Percentiles rank a stretch among this genome's conserved stretches.
phyloP scores from a whole-genome alignment of 2,329 filamentous ascomycete species.

The Stemphylium vesicarium region DNA sequence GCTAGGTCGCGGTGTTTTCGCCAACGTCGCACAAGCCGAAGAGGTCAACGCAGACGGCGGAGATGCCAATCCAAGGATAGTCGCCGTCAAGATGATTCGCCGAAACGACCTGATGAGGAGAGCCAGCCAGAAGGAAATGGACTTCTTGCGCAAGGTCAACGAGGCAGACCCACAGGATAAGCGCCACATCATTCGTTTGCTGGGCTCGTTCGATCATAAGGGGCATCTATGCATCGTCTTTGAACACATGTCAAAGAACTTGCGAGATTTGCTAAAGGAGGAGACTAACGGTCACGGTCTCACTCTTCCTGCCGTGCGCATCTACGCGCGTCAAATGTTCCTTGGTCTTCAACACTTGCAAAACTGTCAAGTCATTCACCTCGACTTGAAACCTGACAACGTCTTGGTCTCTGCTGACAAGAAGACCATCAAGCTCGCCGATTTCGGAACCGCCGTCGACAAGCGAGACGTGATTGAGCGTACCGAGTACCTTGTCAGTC shows the following conservation, averaged over 20 bases:
- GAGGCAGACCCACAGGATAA: constrained; percentile 85
- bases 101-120: constrained; percentile 95
- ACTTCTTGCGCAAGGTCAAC: constrained; percentile 86
- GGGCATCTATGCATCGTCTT: constrained; percentile 96
- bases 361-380: constrained; percentile 91
- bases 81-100: constrained; percentile 97
- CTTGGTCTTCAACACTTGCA: constrained; percentile 85
- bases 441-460: constrained; percentile 94
- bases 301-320: constrained; percentile 83
- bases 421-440: constrained; percentile 90
- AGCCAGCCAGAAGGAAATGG: constrained; percentile 92
- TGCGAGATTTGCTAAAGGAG: constrained; percentile 93
- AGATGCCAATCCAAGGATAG: constrained; percentile 61
- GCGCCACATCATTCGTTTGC: constrained; percentile 88
- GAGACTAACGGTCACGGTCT: constrained; percentile 83
- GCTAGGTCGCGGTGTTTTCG: constrained; percentile 94
- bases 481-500: constrained; percentile 92
- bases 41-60: constrained; percentile 43
- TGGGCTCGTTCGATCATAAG: constrained; percentile 90
- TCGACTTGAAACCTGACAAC: constrained; percentile 97
- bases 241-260: constrained; percentile 83
- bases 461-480: constrained; percentile 83
- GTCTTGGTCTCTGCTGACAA: constrained; percentile 67
- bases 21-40: constrained; percentile 85
- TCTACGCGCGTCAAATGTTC: constrained; percentile 95